Conservation (phyloP, 345 rosid genomes). For the Bruguiera sexangula region DNA sequence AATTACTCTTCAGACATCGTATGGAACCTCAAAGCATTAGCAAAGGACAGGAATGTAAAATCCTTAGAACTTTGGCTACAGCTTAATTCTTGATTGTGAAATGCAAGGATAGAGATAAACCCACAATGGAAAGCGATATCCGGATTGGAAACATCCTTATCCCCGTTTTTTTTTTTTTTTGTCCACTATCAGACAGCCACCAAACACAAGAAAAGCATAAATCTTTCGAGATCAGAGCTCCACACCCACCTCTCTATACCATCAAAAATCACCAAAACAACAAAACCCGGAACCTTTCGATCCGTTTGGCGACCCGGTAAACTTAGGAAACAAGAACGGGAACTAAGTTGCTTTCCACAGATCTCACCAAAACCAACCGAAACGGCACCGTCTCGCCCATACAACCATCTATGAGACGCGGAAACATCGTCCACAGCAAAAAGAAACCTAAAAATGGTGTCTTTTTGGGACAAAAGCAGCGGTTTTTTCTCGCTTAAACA, state of each 20-base stretch:
- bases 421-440: constrained; percentile 26
- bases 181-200: constrained; percentile 42
- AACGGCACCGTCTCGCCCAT: constrained; percentile 17
- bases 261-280: constrained; percentile 12
- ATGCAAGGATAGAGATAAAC: constrained; percentile 28
- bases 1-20: not conserved
- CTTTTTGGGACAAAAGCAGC: not conserved
- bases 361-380: constrained; percentile 20
- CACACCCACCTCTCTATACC: constrained; percentile 47
- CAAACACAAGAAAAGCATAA: constrained; percentile 54
- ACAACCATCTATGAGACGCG: constrained; percentile 23
- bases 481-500: not conserved
- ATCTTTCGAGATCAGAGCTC: constrained; percentile 70
- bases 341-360: constrained; percentile 11
- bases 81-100: constrained; percentile 23
- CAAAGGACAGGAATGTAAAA: constrained; percentile 1
- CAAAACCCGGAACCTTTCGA: not conserved
- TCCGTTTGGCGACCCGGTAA: constrained; percentile 14
- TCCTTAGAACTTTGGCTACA: constrained; percentile 12
- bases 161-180: constrained; percentile 29
- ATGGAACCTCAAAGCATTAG: not conserved
- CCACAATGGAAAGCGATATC: constrained; percentile 39
- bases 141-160: constrained; percentile 35
- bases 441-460: not conserved
- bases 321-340: constrained; percentile 13